These are phyloP conservation scores for Cinchona pubescens DNA, from an alignment of 257 asterid genomes.

Conservation along the genomic window DNA sequence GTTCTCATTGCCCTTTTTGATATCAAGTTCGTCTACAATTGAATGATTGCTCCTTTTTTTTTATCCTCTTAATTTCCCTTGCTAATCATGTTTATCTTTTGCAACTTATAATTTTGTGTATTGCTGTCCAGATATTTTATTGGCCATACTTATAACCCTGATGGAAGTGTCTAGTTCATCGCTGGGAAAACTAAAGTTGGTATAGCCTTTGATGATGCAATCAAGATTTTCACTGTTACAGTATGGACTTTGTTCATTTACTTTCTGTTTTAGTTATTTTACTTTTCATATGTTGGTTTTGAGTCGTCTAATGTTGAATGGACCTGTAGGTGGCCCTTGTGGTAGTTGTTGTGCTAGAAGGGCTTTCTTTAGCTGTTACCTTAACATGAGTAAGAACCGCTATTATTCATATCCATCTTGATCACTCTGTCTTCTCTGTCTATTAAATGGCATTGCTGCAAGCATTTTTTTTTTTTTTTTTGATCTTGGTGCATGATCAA, in stretches of 20 bases:
- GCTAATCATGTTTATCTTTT: background rate
- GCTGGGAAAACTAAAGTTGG: slow-evolving; percentile 69
- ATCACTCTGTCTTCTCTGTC: background rate
- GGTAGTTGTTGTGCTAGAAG: slow-evolving; percentile 97
- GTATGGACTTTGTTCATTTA: slow-evolving; percentile 44
- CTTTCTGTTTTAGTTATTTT: background rate
- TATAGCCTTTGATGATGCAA: slow-evolving; percentile 66
- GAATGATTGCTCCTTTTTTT: slow-evolving; percentile 9
- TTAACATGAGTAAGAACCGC: slow-evolving; percentile 59
- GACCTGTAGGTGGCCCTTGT: slow-evolving; percentile 79
- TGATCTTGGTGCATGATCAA: background rate
- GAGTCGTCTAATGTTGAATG: slow-evolving; percentile 1
- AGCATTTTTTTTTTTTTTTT: too few relatives aligned
- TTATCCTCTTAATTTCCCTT: slow-evolving; percentile 15
- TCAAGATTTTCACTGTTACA: slow-evolving; percentile 86
- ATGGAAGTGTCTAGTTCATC: slow-evolving; percentile 50
- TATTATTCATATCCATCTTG: background rate
- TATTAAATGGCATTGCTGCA: background rate
- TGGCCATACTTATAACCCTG: slow-evolving; percentile 63
- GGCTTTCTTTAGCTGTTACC: slow-evolving; percentile 96
- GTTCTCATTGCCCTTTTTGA: slow-evolving; percentile 70
- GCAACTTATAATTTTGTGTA: background rate
- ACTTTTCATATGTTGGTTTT: background rate
- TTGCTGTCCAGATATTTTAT: slow-evolving; percentile 60
- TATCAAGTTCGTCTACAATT: slow-evolving; percentile 25